A percentile compares a stretch with the other conserved stretches of the same genome.
These are phyloP conservation scores for Margaritispora aquatica DNA, from an alignment of 495 filamentous ascomycete species.

Conservation along the genomic window DNA sequence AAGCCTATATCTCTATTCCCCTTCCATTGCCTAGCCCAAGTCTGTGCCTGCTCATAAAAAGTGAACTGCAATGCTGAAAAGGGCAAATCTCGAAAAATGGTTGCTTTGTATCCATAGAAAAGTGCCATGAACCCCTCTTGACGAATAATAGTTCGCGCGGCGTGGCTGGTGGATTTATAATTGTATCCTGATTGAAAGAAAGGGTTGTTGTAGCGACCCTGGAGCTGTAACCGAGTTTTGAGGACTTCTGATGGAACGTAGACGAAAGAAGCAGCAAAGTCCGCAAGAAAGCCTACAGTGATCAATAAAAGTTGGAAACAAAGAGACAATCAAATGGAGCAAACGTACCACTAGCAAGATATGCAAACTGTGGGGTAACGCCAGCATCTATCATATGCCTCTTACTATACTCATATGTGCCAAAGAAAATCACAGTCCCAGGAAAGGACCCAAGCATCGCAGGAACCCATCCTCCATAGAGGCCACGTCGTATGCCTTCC, in stretches of 20 bases:
- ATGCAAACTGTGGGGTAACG: conserved; percentile 70
- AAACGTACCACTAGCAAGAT: conserved; percentile 68
- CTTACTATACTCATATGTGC: conserved; percentile 93
- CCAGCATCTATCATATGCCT: conserved; percentile 78
- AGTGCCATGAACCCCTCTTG: conserved; percentile 78
- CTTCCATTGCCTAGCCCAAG: conserved; percentile 66
- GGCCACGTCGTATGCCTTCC: conserved; percentile 77
- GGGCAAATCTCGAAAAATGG: conserved; percentile 88
- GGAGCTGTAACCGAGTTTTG: conserved; percentile 90
- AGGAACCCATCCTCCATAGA: conserved; percentile 90
- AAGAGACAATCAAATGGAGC: too few relatives aligned
- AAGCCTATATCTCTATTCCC: conserved; percentile 72
- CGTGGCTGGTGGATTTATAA: conserved; percentile 74
- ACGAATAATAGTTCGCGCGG: conserved; percentile 73
- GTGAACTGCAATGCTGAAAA: conserved; percentile 96
- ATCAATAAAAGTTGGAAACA: too few relatives aligned
- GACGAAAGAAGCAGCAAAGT: conserved; percentile 82
- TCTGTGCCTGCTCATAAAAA: conserved; percentile 93
- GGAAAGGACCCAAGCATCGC: conserved; percentile 90
- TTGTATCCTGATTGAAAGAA: conserved; percentile 91
- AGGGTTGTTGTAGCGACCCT: conserved; percentile 93
- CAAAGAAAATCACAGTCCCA: conserved; percentile 92
- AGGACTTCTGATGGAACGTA: conserved; percentile 97
- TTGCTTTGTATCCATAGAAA: conserved; percentile 92
- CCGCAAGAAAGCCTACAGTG: conserved; percentile 72